Percentiles rank a stretch among this genome's conserved stretches.
Conservation (phyloP, 2,329 filamentous ascomycete species). For the Fusarium phyllophilum region DNA sequence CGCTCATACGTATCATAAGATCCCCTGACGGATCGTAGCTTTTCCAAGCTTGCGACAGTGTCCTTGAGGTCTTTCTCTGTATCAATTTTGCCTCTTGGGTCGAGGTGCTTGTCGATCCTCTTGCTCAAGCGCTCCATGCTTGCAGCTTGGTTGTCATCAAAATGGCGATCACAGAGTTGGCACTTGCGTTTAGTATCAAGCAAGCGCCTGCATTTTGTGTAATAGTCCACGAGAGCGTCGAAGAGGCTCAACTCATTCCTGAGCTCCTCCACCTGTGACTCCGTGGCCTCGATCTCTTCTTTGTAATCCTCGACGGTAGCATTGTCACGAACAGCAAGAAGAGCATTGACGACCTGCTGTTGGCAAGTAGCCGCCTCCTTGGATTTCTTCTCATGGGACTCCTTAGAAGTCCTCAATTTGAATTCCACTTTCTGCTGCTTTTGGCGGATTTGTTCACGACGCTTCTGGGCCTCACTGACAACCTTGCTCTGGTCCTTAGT, state of each 20-base stretch:
- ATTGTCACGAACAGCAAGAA: slow-evolving; percentile 57
- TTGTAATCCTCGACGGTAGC: slow-evolving; percentile 64
- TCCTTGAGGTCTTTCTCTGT: slow-evolving; percentile 70
- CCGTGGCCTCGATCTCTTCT: slow-evolving; percentile 61
- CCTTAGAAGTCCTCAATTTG: slow-evolving; percentile 72
- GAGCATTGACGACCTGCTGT: slow-evolving; percentile 61
- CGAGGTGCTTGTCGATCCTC: slow-evolving; percentile 72
- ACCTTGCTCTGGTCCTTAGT: slow-evolving; percentile 66
- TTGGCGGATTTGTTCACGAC: slow-evolving; percentile 75
- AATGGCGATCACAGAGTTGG: slow-evolving; percentile 77
- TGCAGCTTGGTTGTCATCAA: slow-evolving; percentile 68
- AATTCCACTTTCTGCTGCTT: slow-evolving; percentile 82
- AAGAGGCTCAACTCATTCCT: slow-evolving; percentile 76
- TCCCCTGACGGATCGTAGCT: slow-evolving; percentile 69
- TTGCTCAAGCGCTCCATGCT: slow-evolving; percentile 70
- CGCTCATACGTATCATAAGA: slow-evolving; percentile 80
- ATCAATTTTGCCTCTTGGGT: slow-evolving; percentile 70
- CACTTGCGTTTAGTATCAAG: slow-evolving; percentile 78
- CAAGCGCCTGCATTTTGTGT: slow-evolving; percentile 71
- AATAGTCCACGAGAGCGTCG: slow-evolving; percentile 76
- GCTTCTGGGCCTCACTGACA: slow-evolving; percentile 72
- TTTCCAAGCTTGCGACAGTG: slow-evolving; percentile 61
- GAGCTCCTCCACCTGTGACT: slow-evolving; percentile 67
- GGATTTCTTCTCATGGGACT: slow-evolving; percentile 71
- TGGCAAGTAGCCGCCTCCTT: slow-evolving; percentile 71